These are phyloP conservation scores for Microthyrium microscopicum DNA, from an alignment of 2,329 filamentous ascomycete species.

Conservation along the genomic window DNA sequence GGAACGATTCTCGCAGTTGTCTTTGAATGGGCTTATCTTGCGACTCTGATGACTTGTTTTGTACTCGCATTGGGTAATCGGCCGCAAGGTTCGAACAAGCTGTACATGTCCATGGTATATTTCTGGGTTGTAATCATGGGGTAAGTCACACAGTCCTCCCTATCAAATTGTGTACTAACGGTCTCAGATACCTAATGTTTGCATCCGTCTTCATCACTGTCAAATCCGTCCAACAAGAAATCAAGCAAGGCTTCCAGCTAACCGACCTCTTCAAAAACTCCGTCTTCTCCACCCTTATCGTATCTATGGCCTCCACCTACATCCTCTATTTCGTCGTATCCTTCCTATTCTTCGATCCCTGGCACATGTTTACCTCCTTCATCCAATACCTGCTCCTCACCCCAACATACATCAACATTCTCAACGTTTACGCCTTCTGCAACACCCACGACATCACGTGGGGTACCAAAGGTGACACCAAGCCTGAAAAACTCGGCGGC, in stretches of 20 bases:
- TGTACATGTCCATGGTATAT: slow-evolving; percentile 94
- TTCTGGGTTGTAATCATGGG: slow-evolving; percentile 96
- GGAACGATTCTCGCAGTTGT: slow-evolving; percentile 73
- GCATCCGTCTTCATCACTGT: slow-evolving; percentile 91
- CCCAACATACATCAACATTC: slow-evolving; percentile 92
- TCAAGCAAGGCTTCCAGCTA: slow-evolving; percentile 50
- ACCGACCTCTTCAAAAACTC: slow-evolving; percentile 65
- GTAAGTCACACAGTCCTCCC: slow-evolving; percentile 32
- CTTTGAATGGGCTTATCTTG: slow-evolving; percentile 93
- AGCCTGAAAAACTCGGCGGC: slow-evolving; percentile 74
- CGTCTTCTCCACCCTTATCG: slow-evolving; percentile 83
- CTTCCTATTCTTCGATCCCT: slow-evolving; percentile 90
- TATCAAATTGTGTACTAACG: slow-evolving; percentile 1
- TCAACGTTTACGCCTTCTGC: slow-evolving; percentile 98
- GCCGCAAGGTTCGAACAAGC: slow-evolving; percentile 79
- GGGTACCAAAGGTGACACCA: slow-evolving; percentile 97
- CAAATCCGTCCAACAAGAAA: slow-evolving; percentile 58
- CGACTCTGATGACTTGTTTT: slow-evolving; percentile 84
- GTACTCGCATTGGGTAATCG: slow-evolving; percentile 88
- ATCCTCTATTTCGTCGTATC: slow-evolving; percentile 84
- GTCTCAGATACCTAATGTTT: slow-evolving; percentile 66
- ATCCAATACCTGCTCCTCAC: slow-evolving; percentile 88
- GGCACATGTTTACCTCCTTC: slow-evolving; percentile 96
- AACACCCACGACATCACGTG: slow-evolving; percentile 96
- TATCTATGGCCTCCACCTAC: slow-evolving; percentile 84